A percentile compares a stretch with the other conserved stretches of the same genome.
Conservation (phyloP, 768 basidiomycete species). For the Suillus ampliporus region DNA sequence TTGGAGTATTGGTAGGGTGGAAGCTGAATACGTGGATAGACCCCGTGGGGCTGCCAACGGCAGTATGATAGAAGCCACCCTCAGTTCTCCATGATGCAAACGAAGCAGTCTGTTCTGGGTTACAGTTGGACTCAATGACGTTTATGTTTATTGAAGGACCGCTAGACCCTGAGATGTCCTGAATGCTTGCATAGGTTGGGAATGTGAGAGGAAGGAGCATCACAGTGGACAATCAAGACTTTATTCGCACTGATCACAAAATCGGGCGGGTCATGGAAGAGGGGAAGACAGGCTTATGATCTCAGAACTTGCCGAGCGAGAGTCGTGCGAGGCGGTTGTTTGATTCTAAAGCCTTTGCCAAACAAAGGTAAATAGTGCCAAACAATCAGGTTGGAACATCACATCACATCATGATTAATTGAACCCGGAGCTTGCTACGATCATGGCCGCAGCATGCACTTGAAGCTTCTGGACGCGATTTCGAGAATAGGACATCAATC, state of each 20-base stretch:
- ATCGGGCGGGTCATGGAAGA: background rate
- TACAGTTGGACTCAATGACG: conserved; percentile 30
- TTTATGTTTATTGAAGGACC: conserved; percentile 13
- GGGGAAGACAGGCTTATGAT: background rate
- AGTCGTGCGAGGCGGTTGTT: conserved; percentile 28
- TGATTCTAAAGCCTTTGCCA: conserved; percentile 35
- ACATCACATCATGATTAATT: no score
- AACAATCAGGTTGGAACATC: no score
- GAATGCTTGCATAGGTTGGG: conserved; percentile 18
- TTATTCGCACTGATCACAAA: background rate
- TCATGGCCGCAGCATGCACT: no score
- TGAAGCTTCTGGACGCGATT: background rate
- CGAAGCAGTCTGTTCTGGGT: background rate
- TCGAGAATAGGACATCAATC: background rate
- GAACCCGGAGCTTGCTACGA: no score
- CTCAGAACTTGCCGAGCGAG: conserved; percentile 6
- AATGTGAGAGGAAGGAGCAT: conserved; percentile 36
- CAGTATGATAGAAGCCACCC: background rate
- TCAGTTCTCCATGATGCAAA: conserved; percentile 6
- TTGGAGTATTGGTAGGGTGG: background rate
- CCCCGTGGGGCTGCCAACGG: conserved; percentile 27
- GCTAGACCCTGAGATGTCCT: background rate
- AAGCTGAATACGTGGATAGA: conserved; percentile 32
- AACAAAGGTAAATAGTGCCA: conserved; percentile 19
- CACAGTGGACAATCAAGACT: background rate